Conservation (phyloP, 768 basidiomycete genomes). For the Candolleomyces efflorescens region DNA sequence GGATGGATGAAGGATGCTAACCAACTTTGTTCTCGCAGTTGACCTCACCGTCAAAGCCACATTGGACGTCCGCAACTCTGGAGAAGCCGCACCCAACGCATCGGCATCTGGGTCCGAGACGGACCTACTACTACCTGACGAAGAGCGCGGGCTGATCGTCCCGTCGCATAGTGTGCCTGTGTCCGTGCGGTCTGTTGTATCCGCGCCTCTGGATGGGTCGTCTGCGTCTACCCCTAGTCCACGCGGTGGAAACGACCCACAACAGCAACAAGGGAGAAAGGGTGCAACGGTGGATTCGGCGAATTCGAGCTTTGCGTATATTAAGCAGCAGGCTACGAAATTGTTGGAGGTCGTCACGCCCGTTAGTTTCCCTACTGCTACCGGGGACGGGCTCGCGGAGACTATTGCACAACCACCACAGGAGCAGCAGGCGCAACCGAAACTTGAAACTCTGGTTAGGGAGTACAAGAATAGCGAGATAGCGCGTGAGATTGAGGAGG, state of each 20-base stretch:
- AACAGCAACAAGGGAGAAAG: neutral
- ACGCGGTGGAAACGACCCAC: conserved; percentile 33
- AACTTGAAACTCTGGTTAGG: conserved; percentile 67
- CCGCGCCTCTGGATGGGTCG: conserved; percentile 46
- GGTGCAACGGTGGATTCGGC: conserved; percentile 37
- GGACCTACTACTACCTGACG: conserved; percentile 48
- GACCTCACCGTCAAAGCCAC: conserved; percentile 67
- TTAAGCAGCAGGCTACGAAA: conserved; percentile 73
- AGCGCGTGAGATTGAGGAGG: conserved; percentile 53
- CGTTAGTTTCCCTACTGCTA: conserved; percentile 10
- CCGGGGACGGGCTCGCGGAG: no score
- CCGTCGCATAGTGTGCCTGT: conserved; percentile 26
- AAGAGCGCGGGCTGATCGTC: conserved; percentile 54
- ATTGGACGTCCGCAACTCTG: conserved; percentile 31
- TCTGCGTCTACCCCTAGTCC: neutral
- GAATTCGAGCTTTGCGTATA: conserved; percentile 38
- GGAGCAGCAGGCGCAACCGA: conserved; percentile 42
- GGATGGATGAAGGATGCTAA: no score
- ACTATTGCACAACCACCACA: no score
- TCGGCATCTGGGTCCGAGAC: conserved; percentile 29
- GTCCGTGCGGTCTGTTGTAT: conserved; percentile 37
- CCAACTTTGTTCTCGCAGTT: conserved; percentile 34
- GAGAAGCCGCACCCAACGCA: conserved; percentile 34
- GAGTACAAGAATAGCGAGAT: conserved; percentile 68
- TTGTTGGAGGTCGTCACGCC: conserved; percentile 55